Conservation (phyloP, 306 rosid genomes). For the Hippophae tibetana region DNA sequence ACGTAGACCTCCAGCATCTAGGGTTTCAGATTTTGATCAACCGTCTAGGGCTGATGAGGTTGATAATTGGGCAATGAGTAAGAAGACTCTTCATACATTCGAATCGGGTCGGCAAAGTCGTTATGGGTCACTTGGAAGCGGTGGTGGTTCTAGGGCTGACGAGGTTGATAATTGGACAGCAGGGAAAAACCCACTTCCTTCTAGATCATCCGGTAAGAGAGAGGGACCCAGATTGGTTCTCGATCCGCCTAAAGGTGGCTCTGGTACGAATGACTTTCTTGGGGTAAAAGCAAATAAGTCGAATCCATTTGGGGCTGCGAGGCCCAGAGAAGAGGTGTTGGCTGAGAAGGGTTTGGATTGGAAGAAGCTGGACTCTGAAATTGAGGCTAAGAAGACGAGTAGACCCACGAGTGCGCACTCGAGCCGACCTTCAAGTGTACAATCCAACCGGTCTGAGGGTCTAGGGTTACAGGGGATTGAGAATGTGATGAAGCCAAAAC, state of each 20-base stretch:
- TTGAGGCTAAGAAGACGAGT: constrained; percentile 76
- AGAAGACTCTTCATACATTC: constrained; percentile 46
- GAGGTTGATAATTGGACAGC: constrained; percentile 72
- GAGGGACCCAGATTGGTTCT: constrained; percentile 73
- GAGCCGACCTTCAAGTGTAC: constrained; percentile 89
- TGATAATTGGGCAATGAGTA: constrained; percentile 69
- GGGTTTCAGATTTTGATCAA: constrained; percentile 85
- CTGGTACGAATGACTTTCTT: constrained; percentile 27
- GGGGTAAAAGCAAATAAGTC: constrained; percentile 49
- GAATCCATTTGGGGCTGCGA: constrained; percentile 75
- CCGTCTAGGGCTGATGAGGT: constrained; percentile 97
- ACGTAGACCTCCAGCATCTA: constrained; percentile 53
- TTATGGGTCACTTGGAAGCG: constrained; percentile 41
- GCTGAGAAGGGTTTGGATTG: constrained; percentile 92
- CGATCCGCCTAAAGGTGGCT: constrained; percentile 54
- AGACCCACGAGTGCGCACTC: constrained; percentile 83
- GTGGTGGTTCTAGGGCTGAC: constrained; percentile 58
- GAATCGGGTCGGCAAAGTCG: constrained; percentile 73
- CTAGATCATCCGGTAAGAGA: constrained; percentile 53
- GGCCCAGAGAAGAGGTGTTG: constrained; percentile 89
- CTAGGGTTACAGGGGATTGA: constrained; percentile 51
- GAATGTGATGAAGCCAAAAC: constrained; percentile 42
- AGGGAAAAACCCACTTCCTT: constrained; percentile 46
- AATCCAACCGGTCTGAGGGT: constrained; percentile 76
- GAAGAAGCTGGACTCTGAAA: constrained; percentile 76